Percentiles rank a stretch among this genome's conserved stretches.
phyloP scores from a whole-genome alignment of 225 moss, liverwort and hornwort species.

The Climacium dendroides region DNA sequence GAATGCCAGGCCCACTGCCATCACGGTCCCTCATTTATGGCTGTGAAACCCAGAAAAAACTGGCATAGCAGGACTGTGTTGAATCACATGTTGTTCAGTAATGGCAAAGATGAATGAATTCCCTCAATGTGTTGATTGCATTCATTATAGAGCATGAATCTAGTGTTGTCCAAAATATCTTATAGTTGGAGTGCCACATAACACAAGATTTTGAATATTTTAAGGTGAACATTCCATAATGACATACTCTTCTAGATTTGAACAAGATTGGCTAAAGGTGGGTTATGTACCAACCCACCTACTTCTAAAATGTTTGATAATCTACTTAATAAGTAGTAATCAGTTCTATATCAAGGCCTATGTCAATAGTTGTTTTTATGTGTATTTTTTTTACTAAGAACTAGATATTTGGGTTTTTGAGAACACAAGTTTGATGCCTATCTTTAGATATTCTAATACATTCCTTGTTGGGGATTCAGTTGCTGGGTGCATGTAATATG shows the following conservation, averaged over 20 bases:
- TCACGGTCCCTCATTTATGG: too few relatives aligned
- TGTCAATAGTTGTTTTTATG: too few relatives aligned
- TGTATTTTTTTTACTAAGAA: too few relatives aligned
- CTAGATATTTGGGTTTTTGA: too few relatives aligned
- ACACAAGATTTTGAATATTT: background rate
- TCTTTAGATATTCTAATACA: background rate
- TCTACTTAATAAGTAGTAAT: rapidly evolving
- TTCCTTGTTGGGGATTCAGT: background rate
- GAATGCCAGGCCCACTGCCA: too few relatives aligned
- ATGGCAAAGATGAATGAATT: background rate
- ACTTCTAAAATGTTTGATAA: rapidly evolving
- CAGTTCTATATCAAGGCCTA: background rate
- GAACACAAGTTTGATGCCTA: rapidly evolving
- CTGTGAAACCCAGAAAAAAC: too few relatives aligned
- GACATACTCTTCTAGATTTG: rapidly evolving
- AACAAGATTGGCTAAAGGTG: rapidly evolving
- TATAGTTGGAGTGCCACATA: background rate
- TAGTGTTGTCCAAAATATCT: rapidly evolving
- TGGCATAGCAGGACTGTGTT: too few relatives aligned
- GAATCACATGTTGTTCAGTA: too few relatives aligned
- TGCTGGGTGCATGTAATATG: background rate
- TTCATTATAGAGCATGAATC: too few relatives aligned
- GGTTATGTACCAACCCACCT: background rate
- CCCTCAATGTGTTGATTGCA: too few relatives aligned
- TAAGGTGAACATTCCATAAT: rapidly evolving